Percentiles rank a stretch among this genome's conserved stretches.
phyloP scores from a whole-genome alignment of 148 eudicot genomes.

The Euryodendron excelsum region DNA sequence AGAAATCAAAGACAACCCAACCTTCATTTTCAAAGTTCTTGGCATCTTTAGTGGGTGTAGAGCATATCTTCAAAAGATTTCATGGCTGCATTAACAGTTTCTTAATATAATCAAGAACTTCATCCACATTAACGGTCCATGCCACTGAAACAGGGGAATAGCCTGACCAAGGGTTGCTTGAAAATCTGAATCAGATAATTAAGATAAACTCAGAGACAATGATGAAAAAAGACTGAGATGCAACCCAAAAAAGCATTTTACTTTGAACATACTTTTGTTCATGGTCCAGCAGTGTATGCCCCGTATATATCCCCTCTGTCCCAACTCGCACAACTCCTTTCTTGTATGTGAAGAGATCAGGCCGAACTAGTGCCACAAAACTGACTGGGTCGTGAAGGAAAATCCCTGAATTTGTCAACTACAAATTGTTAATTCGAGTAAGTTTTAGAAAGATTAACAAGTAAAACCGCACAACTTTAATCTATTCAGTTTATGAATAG shows the following conservation, averaged over 20 bases:
- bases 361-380: conserved; percentile 71
- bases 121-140: conserved; percentile 72
- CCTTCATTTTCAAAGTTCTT: not conserved
- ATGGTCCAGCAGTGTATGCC: conserved; percentile 84
- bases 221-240: no score
- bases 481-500: no score
- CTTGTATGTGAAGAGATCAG: conserved; percentile 82
- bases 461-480: no score
- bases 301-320: conserved; percentile 75
- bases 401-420: conserved; percentile 43
- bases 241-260: not conserved
- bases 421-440: not conserved
- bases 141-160: conserved; percentile 77
- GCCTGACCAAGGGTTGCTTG: conserved; percentile 82
- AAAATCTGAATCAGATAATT: conserved; percentile 44
- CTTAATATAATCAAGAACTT: conserved; percentile 55
- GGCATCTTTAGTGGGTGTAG: not conserved
- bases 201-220: not conserved
- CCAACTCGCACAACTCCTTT: conserved; percentile 87
- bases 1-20: not conserved
- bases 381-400: conserved; percentile 92
- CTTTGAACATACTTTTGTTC: conserved; percentile 54
- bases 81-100: conserved; percentile 58
- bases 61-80: not conserved
- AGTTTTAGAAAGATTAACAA: not conserved